A percentile compares a stretch with the other conserved stretches of the same genome.
phyloP scores from a whole-genome alignment of 257 asterid species.

The Ophiorrhiza pumila region DNA sequence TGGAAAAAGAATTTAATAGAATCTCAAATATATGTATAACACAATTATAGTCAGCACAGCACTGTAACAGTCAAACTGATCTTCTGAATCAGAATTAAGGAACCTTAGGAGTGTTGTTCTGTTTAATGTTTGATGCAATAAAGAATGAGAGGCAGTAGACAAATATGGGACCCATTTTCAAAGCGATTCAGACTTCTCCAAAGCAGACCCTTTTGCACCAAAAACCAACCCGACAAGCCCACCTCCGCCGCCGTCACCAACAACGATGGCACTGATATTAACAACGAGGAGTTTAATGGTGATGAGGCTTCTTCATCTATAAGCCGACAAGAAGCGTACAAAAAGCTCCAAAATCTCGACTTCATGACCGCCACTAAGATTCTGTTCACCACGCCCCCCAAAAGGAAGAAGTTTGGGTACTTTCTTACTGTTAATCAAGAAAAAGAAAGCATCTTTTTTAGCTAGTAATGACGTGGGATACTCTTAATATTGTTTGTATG shows the following conservation, averaged over 20 bases:
- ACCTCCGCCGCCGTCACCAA: constrained; percentile 17
- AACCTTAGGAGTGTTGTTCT: no score
- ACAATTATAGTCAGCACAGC: no score
- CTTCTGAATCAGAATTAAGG: no score
- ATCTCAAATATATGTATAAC: no score
- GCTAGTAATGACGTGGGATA: not conserved
- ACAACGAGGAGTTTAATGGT: constrained; percentile 13
- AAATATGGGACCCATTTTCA: constrained; percentile 34
- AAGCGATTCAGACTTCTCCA: constrained; percentile 16
- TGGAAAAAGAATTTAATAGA: no score
- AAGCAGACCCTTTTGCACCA: constrained; percentile 39
- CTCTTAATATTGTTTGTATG: constrained; percentile 21
- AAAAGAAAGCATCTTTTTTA: not conserved
- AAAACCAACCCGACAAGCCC: constrained; percentile 28
- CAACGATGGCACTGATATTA: constrained; percentile 13
- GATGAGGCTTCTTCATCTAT: constrained; percentile 42
- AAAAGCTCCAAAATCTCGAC: constrained; percentile 60
- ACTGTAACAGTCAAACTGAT: no score
- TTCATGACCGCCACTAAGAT: constrained; percentile 65
- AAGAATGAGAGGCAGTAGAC: constrained; percentile 42
- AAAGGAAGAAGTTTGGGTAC: constrained; percentile 76
- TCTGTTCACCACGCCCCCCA: constrained; percentile 53
- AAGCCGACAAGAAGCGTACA: constrained; percentile 48
- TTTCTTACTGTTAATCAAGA: not conserved
- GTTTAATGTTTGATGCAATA: no score